Percentiles rank a stretch among this genome's conserved stretches.
Conservation (phyloP, 352 stramenopile species). For the Peronospora tabacina region DNA sequence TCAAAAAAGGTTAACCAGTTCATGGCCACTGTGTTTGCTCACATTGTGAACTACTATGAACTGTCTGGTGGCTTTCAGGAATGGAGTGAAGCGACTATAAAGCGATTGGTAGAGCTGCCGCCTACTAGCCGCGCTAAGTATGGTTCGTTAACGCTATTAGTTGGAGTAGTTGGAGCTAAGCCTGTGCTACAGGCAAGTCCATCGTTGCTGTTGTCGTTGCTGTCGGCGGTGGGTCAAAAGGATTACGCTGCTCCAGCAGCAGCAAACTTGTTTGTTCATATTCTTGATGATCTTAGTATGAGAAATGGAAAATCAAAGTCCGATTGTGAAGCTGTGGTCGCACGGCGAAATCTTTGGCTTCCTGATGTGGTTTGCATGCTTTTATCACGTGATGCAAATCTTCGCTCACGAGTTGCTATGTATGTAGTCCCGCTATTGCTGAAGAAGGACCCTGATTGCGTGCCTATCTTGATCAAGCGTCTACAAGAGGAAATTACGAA, state of each 20-base stretch:
- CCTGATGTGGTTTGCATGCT: constrained; percentile 46
- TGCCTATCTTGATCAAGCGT: constrained; percentile 39
- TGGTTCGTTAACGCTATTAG: constrained; percentile 50
- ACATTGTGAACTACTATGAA: constrained; percentile 59
- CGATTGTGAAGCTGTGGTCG: constrained; percentile 18
- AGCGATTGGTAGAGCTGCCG: constrained; percentile 48
- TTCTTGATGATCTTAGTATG: constrained; percentile 44
- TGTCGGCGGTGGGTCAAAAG: constrained; percentile 59
- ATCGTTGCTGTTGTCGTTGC: constrained; percentile 43
- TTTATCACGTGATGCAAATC: constrained; percentile 38
- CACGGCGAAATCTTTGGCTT: constrained; percentile 49
- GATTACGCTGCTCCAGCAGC: constrained; percentile 58
- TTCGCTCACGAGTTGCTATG: constrained; percentile 59
- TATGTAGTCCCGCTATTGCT: constrained; percentile 69
- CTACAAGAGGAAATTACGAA: constrained; percentile 30
- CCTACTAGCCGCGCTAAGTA: constrained; percentile 64
- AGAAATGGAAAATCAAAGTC: constrained; percentile 1
- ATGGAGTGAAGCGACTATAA: constrained; percentile 45
- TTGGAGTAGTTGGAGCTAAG: constrained; percentile 36
- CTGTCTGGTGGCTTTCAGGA: constrained; percentile 31
- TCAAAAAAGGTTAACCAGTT: constrained; percentile 85
- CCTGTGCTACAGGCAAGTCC: constrained; percentile 41
- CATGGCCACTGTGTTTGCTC: constrained; percentile 71
- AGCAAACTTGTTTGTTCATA: constrained; percentile 59
- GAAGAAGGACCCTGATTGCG: constrained; percentile 56